These are phyloP conservation scores for Aspergillus viridinutans DNA, from an alignment of 2,329 filamentous ascomycete genomes.

Conservation along the genomic window DNA sequence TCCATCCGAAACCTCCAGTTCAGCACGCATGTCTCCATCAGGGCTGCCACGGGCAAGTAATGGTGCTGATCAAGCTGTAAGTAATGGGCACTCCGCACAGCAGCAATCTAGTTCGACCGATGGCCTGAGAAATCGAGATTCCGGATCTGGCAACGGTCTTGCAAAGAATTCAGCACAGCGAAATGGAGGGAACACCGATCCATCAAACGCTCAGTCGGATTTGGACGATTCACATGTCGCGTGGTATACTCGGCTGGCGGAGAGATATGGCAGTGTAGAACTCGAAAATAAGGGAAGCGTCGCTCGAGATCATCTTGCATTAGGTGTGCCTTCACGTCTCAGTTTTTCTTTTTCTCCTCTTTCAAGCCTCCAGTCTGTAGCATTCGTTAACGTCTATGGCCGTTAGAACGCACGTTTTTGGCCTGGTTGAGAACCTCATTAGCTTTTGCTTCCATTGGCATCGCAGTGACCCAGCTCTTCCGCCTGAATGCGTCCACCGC, in stretches of 20 bases:
- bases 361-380: constrained; percentile 1
- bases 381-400: background rate
- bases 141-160: constrained; percentile 9
- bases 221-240: constrained; percentile 16
- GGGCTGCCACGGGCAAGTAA: constrained; percentile 15
- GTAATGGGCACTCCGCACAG: constrained; percentile 15
- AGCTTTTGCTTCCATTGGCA: constrained; percentile 62
- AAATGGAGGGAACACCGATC: constrained; percentile 3
- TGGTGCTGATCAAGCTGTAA: constrained; percentile 33
- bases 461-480: constrained; percentile 63
- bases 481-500: constrained; percentile 54
- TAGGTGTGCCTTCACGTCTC: constrained; percentile 44
- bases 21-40: constrained; percentile 20
- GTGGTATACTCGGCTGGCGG: constrained; percentile 49
- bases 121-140: constrained; percentile 13
- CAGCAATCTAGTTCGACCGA: constrained; percentile 34
- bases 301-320: constrained; percentile 60
- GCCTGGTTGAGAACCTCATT: constrained; percentile 64
- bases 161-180: constrained; percentile 7
- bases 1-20: constrained; percentile 9
- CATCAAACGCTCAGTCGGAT: constrained; percentile 3
- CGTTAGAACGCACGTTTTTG: constrained; percentile 63
- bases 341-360: background rate
- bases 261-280: constrained; percentile 60
- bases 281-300: constrained; percentile 65